These are phyloP conservation scores for Pseudoperonospora humuli DNA, from an alignment of 352 stramenopile genomes.

Conservation along the genomic window DNA sequence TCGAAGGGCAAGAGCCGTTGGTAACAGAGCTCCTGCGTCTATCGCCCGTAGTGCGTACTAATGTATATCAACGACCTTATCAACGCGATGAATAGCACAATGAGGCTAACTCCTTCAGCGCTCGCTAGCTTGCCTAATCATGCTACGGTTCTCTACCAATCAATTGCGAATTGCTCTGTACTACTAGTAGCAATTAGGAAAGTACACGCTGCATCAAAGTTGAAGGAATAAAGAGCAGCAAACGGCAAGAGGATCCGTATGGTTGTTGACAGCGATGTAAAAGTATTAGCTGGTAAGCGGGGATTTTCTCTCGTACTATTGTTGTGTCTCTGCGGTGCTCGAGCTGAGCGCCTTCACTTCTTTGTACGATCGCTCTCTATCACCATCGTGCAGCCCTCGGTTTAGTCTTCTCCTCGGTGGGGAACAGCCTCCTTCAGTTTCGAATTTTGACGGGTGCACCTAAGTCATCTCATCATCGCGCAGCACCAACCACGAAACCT, in stretches of 20 bases:
- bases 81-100: too few relatives aligned
- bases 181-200: too few relatives aligned
- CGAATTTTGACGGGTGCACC: conserved; percentile 3
- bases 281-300: background rate
- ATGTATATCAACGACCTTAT: too few relatives aligned
- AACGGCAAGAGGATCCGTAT: background rate
- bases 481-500: conserved; percentile 18
- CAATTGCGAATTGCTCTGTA: too few relatives aligned
- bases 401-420: conserved; percentile 21
- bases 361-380: conserved; percentile 19
- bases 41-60: too few relatives aligned
- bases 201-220: too few relatives aligned
- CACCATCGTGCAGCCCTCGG: conserved; percentile 6
- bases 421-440: conserved; percentile 16
- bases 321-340: conserved; percentile 1
- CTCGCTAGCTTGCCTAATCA: too few relatives aligned
- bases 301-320: conserved; percentile 24
- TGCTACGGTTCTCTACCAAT: too few relatives aligned
- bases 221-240: too few relatives aligned
- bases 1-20: too few relatives aligned
- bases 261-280: conserved; percentile 4
- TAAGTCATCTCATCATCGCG: conserved; percentile 15
- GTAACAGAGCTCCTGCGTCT: too few relatives aligned
- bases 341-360: conserved; percentile 19
- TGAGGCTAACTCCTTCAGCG: too few relatives aligned